phyloP scores from a whole-genome alignment of 2,329 filamentous ascomycete genomes.

The Stagonosporopsis tanaceti region DNA sequence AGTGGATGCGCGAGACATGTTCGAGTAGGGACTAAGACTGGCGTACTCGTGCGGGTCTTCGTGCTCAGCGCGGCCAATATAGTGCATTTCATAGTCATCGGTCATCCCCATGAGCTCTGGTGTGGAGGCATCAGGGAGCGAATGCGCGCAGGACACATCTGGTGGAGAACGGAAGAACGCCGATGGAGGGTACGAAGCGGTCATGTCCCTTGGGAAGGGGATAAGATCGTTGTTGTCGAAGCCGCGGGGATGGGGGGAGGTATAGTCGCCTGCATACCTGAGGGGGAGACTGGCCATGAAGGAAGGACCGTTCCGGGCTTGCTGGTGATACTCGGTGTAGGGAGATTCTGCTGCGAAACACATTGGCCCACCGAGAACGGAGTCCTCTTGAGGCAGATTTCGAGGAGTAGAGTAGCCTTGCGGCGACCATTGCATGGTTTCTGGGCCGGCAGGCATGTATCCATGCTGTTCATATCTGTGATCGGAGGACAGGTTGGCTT shows the following conservation, averaged over 20 bases:
- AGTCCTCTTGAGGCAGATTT: slow-evolving; percentile 21
- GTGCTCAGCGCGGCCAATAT: slow-evolving; percentile 23
- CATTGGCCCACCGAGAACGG: slow-evolving; percentile 22
- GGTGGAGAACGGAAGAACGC: slow-evolving; percentile 44
- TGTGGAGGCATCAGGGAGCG: slow-evolving; percentile 30
- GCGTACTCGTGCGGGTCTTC: slow-evolving; percentile 30
- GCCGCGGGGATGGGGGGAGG: slow-evolving; percentile 33
- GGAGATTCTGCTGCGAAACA: slow-evolving; percentile 19
- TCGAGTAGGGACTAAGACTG: slow-evolving; percentile 33
- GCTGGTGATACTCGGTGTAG: slow-evolving; percentile 26
- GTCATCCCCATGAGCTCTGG: slow-evolving; percentile 34
- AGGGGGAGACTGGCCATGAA: slow-evolving; percentile 36
- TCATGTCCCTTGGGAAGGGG: slow-evolving; percentile 23
- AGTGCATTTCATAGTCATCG: slow-evolving; percentile 37
- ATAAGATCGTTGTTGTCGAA: slow-evolving; percentile 28
- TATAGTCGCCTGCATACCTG: slow-evolving; percentile 26
- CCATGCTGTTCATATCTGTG: slow-evolving; percentile 9
- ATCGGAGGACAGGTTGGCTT: slow-evolving; percentile 20
- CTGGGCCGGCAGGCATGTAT: slow-evolving; percentile 25
- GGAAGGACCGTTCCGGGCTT: slow-evolving; percentile 27
- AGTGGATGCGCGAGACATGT: slow-evolving; percentile 33
- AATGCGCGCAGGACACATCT: slow-evolving; percentile 29
- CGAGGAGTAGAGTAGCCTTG: slow-evolving; percentile 22
- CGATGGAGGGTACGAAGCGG: slow-evolving; percentile 41
- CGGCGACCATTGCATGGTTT: slow-evolving; percentile 33